Evolutionary conservation across 2,329 filamentous ascomycete species (phyloP), one percentile per base, ranked within the genome.

Genomic region (Penicillium olsonii): DNA sequence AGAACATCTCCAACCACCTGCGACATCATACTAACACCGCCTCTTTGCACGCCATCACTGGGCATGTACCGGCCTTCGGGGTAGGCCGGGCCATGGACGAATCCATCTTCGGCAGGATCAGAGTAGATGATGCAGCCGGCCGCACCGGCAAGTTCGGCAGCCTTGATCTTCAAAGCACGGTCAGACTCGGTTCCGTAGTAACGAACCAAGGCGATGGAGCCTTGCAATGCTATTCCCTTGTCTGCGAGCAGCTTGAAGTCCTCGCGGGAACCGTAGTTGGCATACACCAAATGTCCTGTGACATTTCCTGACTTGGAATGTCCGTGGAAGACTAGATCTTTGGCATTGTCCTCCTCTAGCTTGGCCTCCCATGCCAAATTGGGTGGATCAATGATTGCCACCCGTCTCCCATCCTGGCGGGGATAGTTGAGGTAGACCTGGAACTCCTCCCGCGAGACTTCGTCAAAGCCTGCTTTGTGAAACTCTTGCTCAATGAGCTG

Each of bases 381-480:
- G 44, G 85, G 82, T 0, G 80, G 80, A 29, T 87, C 84, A 54
- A 96, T 76, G 42, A 99, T 88, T 54, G 92, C 85, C 33, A 99
- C 86, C 50, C 85, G 82, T 42, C 94, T 81, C 11, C 92, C 94
- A 52, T 83, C 86, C 22, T 80, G 74, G 55, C 79, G 87, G 0
- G 94, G 91, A 68, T 95, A 99, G 70, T 97, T 97, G 63, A 97
- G 76, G 67, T 96, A 97, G 14, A 95, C 92, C 61, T 87, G 81
- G 69, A 89, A 95, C 66, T 90, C 83, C 62, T 95, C 87, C 63
- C 90, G 79, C 42, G 78, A 75, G 20, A 95, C 85, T 49, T 87
- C 78, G 60, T 96, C 91, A 64, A 99, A 78, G 4, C 83, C 82
- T 38, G 86, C 85, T 42, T 79, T 80, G 57, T 76, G 74, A 70